phyloP scores from a whole-genome alignment of 1,284 basidiomycete species.

The Albatrellus sp. region DNA sequence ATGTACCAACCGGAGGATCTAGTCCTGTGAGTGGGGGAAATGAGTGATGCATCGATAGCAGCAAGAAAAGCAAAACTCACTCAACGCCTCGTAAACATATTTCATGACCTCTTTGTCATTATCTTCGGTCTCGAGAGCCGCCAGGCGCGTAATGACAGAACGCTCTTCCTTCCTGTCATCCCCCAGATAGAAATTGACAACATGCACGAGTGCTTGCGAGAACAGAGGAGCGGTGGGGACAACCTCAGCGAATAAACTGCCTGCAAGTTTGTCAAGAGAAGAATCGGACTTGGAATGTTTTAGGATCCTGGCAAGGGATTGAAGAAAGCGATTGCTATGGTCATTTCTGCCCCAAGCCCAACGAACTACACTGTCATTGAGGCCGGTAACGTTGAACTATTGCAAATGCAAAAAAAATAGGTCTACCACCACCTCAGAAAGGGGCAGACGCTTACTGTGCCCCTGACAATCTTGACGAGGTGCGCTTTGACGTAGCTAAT shows the following conservation, averaged over 20 bases:
- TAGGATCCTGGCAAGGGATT: slow-evolving; percentile 6
- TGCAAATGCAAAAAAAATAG: slow-evolving; percentile 12
- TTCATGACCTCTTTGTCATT: slow-evolving; percentile 23
- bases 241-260: slow-evolving; percentile 31
- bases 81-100: slow-evolving; percentile 40
- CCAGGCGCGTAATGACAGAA: slow-evolving; percentile 27
- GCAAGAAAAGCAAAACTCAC: slow-evolving; percentile 20
- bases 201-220: slow-evolving; percentile 41
- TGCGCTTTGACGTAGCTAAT: slow-evolving; percentile 27
- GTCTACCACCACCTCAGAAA: neutral
- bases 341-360: slow-evolving; percentile 14
- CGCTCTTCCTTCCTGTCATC: slow-evolving; percentile 26
- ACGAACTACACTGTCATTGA: slow-evolving; percentile 11
- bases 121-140: slow-evolving; percentile 15
- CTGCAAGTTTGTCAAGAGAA: slow-evolving; percentile 21
- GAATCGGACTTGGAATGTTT: slow-evolving; percentile 11
- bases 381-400: slow-evolving; percentile 28
- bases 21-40: slow-evolving; percentile 4
- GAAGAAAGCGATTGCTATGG: slow-evolving; percentile 13
- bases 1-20: slow-evolving; percentile 12
- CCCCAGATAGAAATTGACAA: slow-evolving; percentile 54
- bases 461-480: slow-evolving; percentile 17
- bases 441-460: slow-evolving; percentile 6
- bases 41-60: neutral
- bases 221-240: slow-evolving; percentile 40